phyloP scores from a whole-genome alignment of 306 rosid genomes.

The Ceratonia siliqua region DNA sequence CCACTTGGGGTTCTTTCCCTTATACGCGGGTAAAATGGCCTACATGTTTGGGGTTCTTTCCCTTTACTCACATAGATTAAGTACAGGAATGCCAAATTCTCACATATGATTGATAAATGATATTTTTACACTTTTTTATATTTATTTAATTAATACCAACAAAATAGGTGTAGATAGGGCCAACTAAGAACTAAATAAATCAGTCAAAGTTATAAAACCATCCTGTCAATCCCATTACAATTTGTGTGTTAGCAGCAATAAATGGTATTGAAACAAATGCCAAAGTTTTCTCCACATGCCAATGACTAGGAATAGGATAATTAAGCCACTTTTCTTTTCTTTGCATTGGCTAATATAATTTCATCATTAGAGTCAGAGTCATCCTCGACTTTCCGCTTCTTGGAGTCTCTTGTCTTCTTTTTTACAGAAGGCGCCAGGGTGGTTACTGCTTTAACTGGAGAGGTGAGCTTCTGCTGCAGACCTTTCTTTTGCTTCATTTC shows the following conservation, averaged over 20 bases:
- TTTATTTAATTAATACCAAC: neutral
- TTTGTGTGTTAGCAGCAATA: neutral
- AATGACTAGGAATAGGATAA: slow-evolving; percentile 4
- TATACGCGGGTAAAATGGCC: too few species aligned
- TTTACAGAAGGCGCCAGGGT: slow-evolving; percentile 41
- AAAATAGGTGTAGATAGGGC: neutral
- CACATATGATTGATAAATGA: too few species aligned
- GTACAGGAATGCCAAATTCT: too few species aligned
- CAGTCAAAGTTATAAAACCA: slow-evolving; percentile 6
- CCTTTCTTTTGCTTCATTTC: slow-evolving; percentile 67
- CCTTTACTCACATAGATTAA: too few species aligned
- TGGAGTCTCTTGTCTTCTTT: slow-evolving; percentile 48
- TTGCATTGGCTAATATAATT: slow-evolving; percentile 32
- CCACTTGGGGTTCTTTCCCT: too few species aligned
- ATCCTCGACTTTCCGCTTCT: slow-evolving; percentile 55
- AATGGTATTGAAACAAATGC: slow-evolving; percentile 10
- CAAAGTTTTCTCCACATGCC: neutral
- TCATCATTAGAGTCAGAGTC: slow-evolving; percentile 58
- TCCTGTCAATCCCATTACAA: slow-evolving; percentile 17
- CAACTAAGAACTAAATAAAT: slow-evolving; percentile 3
- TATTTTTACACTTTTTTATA: too few species aligned
- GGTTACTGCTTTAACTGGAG: slow-evolving; percentile 50
- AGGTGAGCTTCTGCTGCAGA: slow-evolving; percentile 46
- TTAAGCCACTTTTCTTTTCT: slow-evolving; percentile 52
- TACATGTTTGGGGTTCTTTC: too few species aligned